Percentiles rank a stretch among this genome's conserved stretches.
Conservation (phyloP, 495 filamentous ascomycete genomes). For the Echria macrotheca region DNA sequence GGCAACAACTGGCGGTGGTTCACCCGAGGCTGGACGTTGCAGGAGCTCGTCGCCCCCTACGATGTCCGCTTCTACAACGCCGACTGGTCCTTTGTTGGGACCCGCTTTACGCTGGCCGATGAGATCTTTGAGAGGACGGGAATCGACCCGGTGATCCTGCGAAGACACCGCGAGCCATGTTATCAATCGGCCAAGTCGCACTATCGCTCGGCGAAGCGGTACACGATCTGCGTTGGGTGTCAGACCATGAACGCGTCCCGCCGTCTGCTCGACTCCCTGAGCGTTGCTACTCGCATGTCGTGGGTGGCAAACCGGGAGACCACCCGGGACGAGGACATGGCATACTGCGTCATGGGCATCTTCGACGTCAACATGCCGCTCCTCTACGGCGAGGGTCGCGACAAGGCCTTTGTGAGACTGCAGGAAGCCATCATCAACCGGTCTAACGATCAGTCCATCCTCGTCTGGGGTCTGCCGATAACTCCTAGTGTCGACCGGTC, state of each 20-base stretch:
- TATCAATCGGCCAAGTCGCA: not conserved
- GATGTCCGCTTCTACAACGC: not conserved
- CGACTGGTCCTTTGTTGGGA: not conserved
- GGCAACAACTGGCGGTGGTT: constrained; percentile 7
- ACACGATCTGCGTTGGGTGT: not conserved
- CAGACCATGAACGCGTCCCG: not conserved
- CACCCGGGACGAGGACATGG: constrained; percentile 32
- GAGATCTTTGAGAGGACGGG: not conserved
- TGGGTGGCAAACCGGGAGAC: constrained; percentile 30
- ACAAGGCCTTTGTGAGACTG: constrained; percentile 28
- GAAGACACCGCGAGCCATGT: not conserved
- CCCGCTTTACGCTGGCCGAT: not conserved
- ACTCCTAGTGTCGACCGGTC: not conserved
- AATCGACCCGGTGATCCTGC: not conserved
- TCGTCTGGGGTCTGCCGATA: not conserved
- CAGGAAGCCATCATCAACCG: constrained; percentile 15
- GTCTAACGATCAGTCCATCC: not conserved
- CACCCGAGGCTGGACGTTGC: constrained; percentile 8
- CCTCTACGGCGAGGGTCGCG: constrained; percentile 35
- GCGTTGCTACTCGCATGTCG: constrained; percentile 24
- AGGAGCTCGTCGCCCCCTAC: constrained; percentile 7
- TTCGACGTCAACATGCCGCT: constrained; percentile 39
- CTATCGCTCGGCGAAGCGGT: not conserved
- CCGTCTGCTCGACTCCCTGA: not conserved
- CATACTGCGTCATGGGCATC: constrained; percentile 38